Base-by-base conservation (phyloP, 169 alveolate species). In the Miamiensis avidus region DNA sequence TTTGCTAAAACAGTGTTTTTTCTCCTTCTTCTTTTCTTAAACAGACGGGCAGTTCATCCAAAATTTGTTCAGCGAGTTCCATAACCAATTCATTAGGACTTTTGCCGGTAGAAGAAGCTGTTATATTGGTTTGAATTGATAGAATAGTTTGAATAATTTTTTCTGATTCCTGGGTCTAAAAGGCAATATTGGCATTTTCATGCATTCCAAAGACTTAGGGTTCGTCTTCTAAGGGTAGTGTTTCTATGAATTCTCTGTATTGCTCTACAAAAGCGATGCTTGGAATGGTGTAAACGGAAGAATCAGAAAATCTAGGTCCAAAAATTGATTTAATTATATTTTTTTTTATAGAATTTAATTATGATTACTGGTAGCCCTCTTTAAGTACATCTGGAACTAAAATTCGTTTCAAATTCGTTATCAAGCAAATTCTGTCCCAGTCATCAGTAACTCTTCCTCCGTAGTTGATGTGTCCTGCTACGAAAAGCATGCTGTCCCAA, bases 401-500 rank as follows among this genome's bases (percentile, higher is more conserved):
- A 72, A 89, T 95, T 79, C 93, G 94, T 83, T 91, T 95, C 32
- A 97, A 91, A 82, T 96, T 93, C 69, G 97, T 92, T 74, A 95
- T 84, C 31, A 98, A 93, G 75, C 97, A 94, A 83, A 94, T 91
- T 87, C 98, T 93, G 94, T 98, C 99, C 94, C 95, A 91, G 84
- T 96, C 99, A 88, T 98, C 99, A 29, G 99, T 98, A 75, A 98
- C 99, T 87, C 99, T 96, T 33, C 99, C 99, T 31, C 99, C 99
- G 89, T 98, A 98, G 88, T 97, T 96, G 81, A 98, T 97, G 74
- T 97, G 96, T 20, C 99, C 99, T 72, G 97, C 95, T 72, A 97
- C 95, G 86, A 95, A 97, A 72, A 93, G 83, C 88, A 97, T 83
- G 31, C 98, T 97, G 79, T 98, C 99, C 97, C 98, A 97, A 1